These are phyloP conservation scores for Iberis pinnata DNA, from an alignment of 345 rosid genomes.

Conservation along the genomic window DNA sequence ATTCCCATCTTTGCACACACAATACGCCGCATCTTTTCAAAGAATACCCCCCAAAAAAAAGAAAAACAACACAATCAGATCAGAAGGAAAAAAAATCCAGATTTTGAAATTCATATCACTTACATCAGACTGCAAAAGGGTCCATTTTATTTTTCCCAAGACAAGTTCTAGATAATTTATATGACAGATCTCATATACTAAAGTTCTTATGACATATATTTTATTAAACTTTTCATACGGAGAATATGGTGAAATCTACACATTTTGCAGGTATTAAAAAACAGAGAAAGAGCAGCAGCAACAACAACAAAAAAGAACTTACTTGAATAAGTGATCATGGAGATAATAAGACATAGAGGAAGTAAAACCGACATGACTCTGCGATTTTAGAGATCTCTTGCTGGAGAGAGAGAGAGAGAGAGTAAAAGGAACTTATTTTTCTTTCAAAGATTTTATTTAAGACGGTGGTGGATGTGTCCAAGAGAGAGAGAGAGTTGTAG, in stretches of 20 bases:
- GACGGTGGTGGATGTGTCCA: no score
- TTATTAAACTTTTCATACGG: not conserved
- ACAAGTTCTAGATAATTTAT: not conserved
- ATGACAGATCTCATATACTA: no score
- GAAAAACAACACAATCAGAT: not conserved
- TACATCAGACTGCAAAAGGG: not conserved
- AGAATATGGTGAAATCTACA: not conserved
- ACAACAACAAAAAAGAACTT: no score
- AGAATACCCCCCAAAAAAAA: no score
- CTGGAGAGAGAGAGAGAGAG: not conserved
- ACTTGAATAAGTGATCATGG: conserved; percentile 67
- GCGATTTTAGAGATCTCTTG: conserved; percentile 1
- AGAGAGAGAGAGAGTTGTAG: conserved; percentile 23
- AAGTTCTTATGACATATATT: not conserved
- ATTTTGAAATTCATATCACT: not conserved
- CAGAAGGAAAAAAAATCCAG: not conserved
- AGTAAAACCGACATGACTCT: conserved; percentile 50
- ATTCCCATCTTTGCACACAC: conserved; percentile 74
- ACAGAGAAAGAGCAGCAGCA: conserved; percentile 9
- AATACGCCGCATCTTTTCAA: conserved; percentile 54
- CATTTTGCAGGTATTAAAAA: conserved; percentile 4
- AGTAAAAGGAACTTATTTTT: conserved; percentile 11
- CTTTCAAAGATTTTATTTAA: conserved; percentile 1
- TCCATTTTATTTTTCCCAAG: no score
- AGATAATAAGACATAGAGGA: conserved; percentile 44